These are phyloP conservation scores for Tremella mesenterica DNA, from an alignment of 768 basidiomycete species.

Conservation along the genomic window DNA sequence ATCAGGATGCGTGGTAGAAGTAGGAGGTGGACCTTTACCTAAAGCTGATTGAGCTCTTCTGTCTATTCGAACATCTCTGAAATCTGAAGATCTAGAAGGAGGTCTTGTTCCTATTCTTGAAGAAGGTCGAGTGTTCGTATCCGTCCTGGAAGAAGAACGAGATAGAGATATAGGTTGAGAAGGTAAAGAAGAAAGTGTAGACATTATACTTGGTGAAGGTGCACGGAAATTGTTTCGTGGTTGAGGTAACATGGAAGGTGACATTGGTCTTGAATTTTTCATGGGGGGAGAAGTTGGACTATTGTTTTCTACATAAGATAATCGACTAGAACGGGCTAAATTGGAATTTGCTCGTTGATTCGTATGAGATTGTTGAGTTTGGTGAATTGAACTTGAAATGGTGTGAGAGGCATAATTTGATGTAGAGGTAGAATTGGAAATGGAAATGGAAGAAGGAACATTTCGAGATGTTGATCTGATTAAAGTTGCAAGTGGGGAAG, in stretches of 20 bases:
- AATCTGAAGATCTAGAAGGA: too few species aligned
- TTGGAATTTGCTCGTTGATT: not conserved
- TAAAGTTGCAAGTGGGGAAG: constrained; percentile 20
- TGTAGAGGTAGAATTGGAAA: too few species aligned
- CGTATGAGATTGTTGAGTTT: constrained; percentile 8
- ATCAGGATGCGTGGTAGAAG: not conserved
- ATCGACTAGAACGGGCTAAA: not conserved
- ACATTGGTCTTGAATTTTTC: constrained; percentile 16
- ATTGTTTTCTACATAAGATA: too few species aligned
- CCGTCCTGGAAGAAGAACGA: constrained; percentile 4
- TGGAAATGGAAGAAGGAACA: not conserved
- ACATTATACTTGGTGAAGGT: constrained; percentile 10
- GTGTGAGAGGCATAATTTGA: too few species aligned
- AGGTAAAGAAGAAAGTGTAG: not conserved
- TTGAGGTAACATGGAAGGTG: constrained; percentile 17
- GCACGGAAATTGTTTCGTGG: constrained; percentile 9
- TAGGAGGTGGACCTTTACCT: constrained; percentile 26
- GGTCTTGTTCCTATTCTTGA: constrained; percentile 27
- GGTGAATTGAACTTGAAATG: too few species aligned
- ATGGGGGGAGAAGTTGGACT: constrained; percentile 1
- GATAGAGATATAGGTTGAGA: constrained; percentile 9
- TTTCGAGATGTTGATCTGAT: constrained; percentile 3
- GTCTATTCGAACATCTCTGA: too few species aligned
- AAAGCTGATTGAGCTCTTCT: constrained; percentile 4
- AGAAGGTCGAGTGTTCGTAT: not conserved